Percentiles rank a stretch among this genome's conserved stretches.
phyloP scores from a whole-genome alignment of 2,329 filamentous ascomycete species.

The Thielaviopsis ethacetica region DNA sequence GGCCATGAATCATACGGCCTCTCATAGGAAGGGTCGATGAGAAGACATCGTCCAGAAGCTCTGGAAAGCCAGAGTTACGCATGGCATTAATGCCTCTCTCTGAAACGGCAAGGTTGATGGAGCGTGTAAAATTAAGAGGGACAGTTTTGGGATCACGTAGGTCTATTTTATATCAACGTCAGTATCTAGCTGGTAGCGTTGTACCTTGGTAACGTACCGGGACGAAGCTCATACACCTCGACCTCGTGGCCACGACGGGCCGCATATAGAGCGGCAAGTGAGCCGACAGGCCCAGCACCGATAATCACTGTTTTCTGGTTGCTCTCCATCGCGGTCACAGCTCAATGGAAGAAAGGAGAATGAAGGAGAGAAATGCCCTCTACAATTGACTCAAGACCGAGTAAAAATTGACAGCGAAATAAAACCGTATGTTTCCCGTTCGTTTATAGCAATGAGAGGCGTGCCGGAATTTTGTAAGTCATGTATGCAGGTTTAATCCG shows the following conservation, averaged over 20 bases:
- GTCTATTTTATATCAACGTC: conserved; percentile 38
- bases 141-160: conserved; percentile 67
- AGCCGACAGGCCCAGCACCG: conserved; percentile 85
- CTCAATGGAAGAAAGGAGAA: background rate
- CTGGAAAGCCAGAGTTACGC: conserved; percentile 47
- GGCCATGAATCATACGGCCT: conserved; percentile 89
- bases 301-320: conserved; percentile 63
- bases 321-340: background rate
- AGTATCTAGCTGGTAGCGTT: background rate
- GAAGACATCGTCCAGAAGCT: conserved; percentile 59
- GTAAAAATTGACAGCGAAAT: background rate
- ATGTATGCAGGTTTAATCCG: background rate
- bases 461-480: background rate
- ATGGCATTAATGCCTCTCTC: conserved; percentile 88
- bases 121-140: conserved; percentile 89
- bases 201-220: conserved; percentile 43
- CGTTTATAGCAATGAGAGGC: background rate
- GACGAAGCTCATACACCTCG: conserved; percentile 82
- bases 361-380: background rate
- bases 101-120: conserved; percentile 93
- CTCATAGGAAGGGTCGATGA: conserved; percentile 76
- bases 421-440: background rate
- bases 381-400: background rate
- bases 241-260: conserved; percentile 77
- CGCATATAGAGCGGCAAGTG: conserved; percentile 82